These are phyloP conservation scores for Sphaerobolus stellatus DNA, from an alignment of 1,284 basidiomycete genomes.

Conservation along the genomic window DNA sequence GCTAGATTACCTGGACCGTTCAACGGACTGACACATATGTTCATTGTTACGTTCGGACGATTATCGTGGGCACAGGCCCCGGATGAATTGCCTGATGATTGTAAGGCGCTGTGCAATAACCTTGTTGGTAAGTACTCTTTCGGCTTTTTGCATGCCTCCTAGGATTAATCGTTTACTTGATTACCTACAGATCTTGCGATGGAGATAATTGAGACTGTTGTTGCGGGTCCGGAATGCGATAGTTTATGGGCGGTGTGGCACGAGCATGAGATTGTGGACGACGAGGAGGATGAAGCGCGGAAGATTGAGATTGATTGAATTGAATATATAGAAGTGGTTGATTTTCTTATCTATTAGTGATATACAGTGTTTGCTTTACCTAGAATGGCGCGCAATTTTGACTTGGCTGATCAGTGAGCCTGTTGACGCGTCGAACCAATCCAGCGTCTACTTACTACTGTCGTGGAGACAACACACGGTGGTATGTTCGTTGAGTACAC, in stretches of 20 bases:
- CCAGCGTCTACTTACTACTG: too few species aligned
- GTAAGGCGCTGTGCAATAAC: conserved; percentile 46
- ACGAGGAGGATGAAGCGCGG: conserved; percentile 39
- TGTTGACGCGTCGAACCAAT: too few species aligned
- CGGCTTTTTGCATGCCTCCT: background rate
- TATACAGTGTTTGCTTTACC: too few species aligned
- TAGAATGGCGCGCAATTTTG: too few species aligned
- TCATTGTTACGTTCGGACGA: conserved; percentile 72
- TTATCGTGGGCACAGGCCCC: conserved; percentile 71
- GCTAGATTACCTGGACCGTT: conserved; percentile 46
- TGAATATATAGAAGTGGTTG: too few species aligned
- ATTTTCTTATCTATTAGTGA: too few species aligned
- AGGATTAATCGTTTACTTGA: conserved; percentile 2
- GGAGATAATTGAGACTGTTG: conserved; percentile 67
- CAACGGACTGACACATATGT: conserved; percentile 71
- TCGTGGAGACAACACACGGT: too few species aligned
- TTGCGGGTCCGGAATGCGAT: conserved; percentile 76
- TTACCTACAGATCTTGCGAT: conserved; percentile 55
- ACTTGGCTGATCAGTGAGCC: too few species aligned
- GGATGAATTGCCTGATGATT: conserved; percentile 50
- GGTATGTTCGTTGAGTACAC: too few species aligned
- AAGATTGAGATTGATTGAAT: too few species aligned
- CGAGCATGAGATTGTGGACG: conserved; percentile 29
- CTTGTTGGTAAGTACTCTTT: conserved; percentile 49
- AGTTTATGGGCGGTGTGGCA: conserved; percentile 69